These are phyloP conservation scores for Pouteria campechiana DNA, from an alignment of 179 eudicot genomes.

Conservation along the genomic window DNA sequence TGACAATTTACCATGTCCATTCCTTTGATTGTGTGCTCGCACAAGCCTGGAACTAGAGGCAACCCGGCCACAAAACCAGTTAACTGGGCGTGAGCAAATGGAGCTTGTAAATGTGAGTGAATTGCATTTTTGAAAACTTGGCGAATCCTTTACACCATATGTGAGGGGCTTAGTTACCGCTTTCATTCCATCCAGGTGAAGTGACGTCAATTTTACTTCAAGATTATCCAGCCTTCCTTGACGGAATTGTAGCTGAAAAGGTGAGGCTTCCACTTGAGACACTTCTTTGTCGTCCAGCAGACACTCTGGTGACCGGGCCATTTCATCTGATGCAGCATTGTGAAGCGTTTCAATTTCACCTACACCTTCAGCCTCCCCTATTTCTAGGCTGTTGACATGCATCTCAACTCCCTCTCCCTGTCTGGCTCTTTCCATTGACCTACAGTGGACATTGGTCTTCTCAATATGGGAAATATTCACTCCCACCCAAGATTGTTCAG, in stretches of 20 bases:
- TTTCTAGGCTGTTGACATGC: constrained; percentile 48
- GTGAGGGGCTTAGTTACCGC: constrained; percentile 60
- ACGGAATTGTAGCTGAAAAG: constrained; percentile 70
- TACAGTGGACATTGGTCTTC: constrained; percentile 46
- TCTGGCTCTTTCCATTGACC: constrained; percentile 66
- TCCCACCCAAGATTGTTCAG: constrained; percentile 68
- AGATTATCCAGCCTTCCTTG: constrained; percentile 71
- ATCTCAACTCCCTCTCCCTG: constrained; percentile 75
- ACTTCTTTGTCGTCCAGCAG: constrained; percentile 84
- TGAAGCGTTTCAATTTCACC: constrained; percentile 42
- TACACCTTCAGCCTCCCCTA: constrained; percentile 38
- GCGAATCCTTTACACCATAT: constrained; percentile 31
- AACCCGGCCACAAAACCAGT: no score
- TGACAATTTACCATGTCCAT: background rate
- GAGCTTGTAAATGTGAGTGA: no score
- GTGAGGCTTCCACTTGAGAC: constrained; percentile 56
- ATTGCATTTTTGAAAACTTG: no score
- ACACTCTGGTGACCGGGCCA: constrained; percentile 57
- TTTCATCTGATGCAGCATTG: constrained; percentile 59
- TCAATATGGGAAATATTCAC: constrained; percentile 69
- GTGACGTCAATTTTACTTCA: constrained; percentile 69
- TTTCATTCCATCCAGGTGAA: constrained; percentile 60
- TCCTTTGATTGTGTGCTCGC: constrained; percentile 30
- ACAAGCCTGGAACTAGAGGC: no score
- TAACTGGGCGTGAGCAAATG: no score